Base-by-base conservation (phyloP, 2,329 filamentous ascomycete species). In the Exophiala mesophila region DNA sequence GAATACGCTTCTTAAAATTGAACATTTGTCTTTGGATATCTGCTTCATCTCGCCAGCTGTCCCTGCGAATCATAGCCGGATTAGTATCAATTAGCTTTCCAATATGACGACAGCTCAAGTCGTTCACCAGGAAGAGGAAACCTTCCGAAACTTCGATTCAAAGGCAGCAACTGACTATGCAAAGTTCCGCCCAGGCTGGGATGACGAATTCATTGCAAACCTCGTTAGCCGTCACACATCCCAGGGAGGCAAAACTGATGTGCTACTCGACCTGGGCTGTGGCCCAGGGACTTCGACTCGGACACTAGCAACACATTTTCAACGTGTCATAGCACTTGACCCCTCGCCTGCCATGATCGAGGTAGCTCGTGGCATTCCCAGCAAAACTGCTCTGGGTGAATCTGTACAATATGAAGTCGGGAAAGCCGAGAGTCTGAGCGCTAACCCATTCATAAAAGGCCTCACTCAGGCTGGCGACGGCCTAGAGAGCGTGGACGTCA, bases 201-300 rank as follows among this genome's bases (percentile, higher is more conserved):
- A 68, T 32, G 51, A 61, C 0, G 54, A 52, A 4, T 58, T 80
- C n/a, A 77, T 75, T 59, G 47, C 70, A 2, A 52, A 55, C 28
- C 63, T 80, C 35, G 32, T 74, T 3, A 50, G 65, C 13, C 63
- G 71, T 39, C 77, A 80, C 51, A 58, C 53, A 1, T 60, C 65
- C 1, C 70, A 66, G 0, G 69, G 70, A 15, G 73, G 73, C 9
- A 39, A 63, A 9, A 52, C 72, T 10, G 55, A 61, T 20, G 62
- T 59, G 2, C 47, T 77, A 0, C 55, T 78, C 9, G 77, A 82
- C 47, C 59, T 80, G 4, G 77, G 77, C 21, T 78, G 74, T 53
- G 76, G 77, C 0, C 76, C 77, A 0, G 77, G 77, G 3, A 69
- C 59, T 9, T 72, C 70, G 0, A 66, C 65, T 0, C 65, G 69